phyloP scores from a whole-genome alignment of 2,329 filamentous ascomycete species.

The Sphaceloma murrayae region DNA sequence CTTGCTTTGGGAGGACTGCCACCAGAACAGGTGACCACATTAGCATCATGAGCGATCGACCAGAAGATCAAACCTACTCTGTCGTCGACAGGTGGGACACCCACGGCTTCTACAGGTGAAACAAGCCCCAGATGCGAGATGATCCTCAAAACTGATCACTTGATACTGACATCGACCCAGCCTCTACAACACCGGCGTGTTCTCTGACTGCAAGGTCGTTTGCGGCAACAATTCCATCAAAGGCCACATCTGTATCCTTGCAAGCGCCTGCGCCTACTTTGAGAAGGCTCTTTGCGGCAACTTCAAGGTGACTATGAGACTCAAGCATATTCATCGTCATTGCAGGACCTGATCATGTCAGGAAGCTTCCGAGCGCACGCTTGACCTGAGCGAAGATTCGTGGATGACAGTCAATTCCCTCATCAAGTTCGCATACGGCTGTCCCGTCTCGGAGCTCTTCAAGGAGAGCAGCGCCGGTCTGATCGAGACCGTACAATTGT shows the following conservation, averaged over 20 bases:
- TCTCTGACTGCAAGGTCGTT: conserved; percentile 12
- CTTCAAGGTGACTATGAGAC: no score
- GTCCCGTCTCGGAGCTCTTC: not conserved
- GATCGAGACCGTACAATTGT: not conserved
- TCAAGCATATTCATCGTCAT: no score
- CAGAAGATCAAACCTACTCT: no score
- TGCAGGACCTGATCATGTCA: not conserved
- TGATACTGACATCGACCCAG: not conserved
- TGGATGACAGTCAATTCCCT: not conserved
- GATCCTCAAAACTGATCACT: not conserved
- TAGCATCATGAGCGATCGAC: no score
- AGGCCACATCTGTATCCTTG: conserved; percentile 1
- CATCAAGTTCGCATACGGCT: not conserved
- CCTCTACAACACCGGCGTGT: conserved; percentile 2
- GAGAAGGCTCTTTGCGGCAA: conserved; percentile 6
- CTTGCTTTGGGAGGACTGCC: no score
- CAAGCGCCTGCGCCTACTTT: conserved; percentile 1
- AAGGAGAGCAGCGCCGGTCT: no score
- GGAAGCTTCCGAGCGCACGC: not conserved
- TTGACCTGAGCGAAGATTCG: not conserved
- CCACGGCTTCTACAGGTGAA: not conserved
- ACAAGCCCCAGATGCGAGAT: no score
- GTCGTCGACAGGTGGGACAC: not conserved
- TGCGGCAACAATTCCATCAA: not conserved
- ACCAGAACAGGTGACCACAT: no score